Evolutionary conservation across 257 asterid genomes (phyloP).

Genomic region (Craterostigma plantagineum): DNA sequence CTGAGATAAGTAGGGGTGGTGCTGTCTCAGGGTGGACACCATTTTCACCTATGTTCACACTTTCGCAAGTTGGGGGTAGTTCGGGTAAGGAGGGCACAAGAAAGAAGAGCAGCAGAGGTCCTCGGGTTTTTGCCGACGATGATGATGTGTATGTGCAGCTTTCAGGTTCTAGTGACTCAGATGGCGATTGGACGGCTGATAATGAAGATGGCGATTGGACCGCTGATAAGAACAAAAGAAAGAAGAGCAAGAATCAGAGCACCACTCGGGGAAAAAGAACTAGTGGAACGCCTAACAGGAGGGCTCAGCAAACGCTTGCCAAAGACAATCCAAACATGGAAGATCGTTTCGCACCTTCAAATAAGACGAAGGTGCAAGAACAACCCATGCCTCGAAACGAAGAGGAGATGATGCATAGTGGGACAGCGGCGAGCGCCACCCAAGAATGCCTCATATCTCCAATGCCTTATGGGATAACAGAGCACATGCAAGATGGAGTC

Average conservation of each 20-base stretch:
- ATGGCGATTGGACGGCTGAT: constrained; percentile 32
- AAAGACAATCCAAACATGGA: constrained; percentile 19
- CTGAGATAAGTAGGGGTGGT: constrained; percentile 20
- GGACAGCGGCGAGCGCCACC: too few relatives aligned
- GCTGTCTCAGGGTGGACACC: constrained; percentile 43
- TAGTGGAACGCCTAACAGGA: constrained; percentile 10
- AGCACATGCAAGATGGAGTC: background rate
- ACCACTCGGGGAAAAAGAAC: constrained; percentile 12
- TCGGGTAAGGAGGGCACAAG: constrained; percentile 13
- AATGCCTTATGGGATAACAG: too few relatives aligned
- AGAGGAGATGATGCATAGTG: constrained; percentile 13
- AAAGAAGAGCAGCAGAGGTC: constrained; percentile 8
- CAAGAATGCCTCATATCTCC: too few relatives aligned
- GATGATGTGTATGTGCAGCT: constrained; percentile 37
- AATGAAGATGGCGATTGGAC: background rate
- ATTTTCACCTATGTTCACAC: constrained; percentile 51
- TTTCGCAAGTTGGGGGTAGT: constrained; percentile 11
- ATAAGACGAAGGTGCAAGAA: constrained; percentile 6
- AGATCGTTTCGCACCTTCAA: background rate
- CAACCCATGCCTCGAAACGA: constrained; percentile 13
- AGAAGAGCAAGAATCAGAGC: constrained; percentile 12
- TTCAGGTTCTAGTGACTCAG: constrained; percentile 40
- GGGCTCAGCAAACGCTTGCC: constrained; percentile 13
- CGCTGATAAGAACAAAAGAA: background rate
- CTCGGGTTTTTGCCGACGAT: constrained; percentile 30